phyloP scores from a whole-genome alignment of 1,284 basidiomycete species.

The Sutorius eximius region DNA sequence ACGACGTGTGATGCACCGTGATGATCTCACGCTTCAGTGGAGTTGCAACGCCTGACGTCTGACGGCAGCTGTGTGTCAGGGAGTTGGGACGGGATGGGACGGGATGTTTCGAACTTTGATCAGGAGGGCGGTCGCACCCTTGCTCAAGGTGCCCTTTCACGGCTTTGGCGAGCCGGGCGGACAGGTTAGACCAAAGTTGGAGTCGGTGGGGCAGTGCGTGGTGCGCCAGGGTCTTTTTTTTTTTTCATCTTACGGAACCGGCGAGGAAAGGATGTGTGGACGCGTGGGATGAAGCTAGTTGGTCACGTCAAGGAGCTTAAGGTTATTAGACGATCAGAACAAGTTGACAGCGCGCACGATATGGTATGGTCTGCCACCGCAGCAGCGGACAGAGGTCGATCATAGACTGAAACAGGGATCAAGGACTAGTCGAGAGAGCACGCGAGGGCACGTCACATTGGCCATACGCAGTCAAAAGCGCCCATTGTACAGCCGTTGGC shows the following conservation, averaged over 20 bases:
- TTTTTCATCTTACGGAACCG: slow-evolving; percentile 18
- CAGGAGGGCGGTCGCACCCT: not conserved
- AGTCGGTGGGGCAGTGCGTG: slow-evolving; percentile 9
- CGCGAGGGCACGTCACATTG: not conserved
- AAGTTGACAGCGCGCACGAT: not conserved
- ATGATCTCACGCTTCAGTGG: slow-evolving; percentile 2
- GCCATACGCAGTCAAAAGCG: not conserved
- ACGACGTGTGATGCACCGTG: slow-evolving; percentile 4
- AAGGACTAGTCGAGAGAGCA: not conserved
- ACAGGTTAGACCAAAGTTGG: not conserved
- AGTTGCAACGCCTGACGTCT: slow-evolving; percentile 8
- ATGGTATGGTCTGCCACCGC: not conserved
- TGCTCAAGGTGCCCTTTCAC: not conserved
- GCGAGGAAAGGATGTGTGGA: not conserved
- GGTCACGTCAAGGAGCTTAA: not conserved
- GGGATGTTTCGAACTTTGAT: slow-evolving; percentile 18
- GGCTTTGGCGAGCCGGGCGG: not conserved
- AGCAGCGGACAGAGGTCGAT: not conserved
- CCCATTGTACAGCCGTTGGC: not conserved
- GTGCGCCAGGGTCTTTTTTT: not conserved
- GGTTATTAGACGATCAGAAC: not conserved
- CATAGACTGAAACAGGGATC: slow-evolving; percentile 15
- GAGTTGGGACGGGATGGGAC: not conserved
- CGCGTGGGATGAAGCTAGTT: slow-evolving; percentile 9
- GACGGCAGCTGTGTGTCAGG: slow-evolving; percentile 1